Base-by-base conservation (phyloP, 2,329 filamentous ascomycete species). In the Pseudogymnoascus sp. region DNA sequence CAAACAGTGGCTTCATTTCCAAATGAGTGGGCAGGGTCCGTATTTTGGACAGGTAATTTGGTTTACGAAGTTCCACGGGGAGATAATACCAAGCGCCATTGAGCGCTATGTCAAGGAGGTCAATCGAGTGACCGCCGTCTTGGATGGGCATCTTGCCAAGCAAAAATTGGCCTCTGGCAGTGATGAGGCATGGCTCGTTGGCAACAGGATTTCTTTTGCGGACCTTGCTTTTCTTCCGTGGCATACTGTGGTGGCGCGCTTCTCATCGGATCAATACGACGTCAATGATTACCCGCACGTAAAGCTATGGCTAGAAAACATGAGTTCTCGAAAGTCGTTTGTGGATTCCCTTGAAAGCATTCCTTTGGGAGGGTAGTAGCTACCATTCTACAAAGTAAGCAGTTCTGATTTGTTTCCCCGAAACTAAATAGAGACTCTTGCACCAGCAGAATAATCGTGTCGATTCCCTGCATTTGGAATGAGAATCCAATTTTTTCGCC, bases 71-170 rank as follows among this genome's bases (percentile, higher is more conserved):
- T 71, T 66, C 59, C 72, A 75, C 63, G 31, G 67, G 0, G 78
- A 80, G 68, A 72, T 77, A 64, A 10, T 81, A 10, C 72, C 72
- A 1, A 76, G 72, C 14, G 80, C 77, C 4, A 69, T 78, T 21
- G 72, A 76, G 11, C 72, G 80, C n/a, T 82, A 82, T 68, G 65
- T 66, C 21, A 74, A 76, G 4, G 79, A 82, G 68, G 73, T 78
- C 21, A 61, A 60, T 14, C 65, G 67, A 14, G 65, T 69, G 10
- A 53, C 74, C 0, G 68, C 70, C 1, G 79, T 35, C 33, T 64
- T 82, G 44, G 76, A 82, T 10, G 64, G 61, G 2, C 72, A 74
- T 63, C 69, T 81, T 5, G 67, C 70, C 56, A 67, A 71, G 59
- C 66, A 68, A 19, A 69, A 70, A 8, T 47, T 47, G 13, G 42